Base-by-base conservation (phyloP, 108 stramenopile species). In the Discostella stelligeroides region DNA sequence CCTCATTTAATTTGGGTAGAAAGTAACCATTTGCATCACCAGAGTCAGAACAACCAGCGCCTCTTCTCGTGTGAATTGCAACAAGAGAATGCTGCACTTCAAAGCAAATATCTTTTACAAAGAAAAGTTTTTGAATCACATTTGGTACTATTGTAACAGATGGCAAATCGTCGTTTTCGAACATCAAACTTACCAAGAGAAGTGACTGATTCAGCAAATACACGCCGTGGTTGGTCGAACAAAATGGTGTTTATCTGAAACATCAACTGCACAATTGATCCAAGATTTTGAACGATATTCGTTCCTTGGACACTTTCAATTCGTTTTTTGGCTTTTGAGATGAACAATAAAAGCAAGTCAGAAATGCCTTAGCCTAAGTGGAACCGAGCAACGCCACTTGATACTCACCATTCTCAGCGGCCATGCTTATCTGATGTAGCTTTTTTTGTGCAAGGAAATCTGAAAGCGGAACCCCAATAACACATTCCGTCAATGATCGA, bases 61-160 rank as follows among this genome's bases (percentile, higher is more conserved):
- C 86, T 15, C 82, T 83, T 42, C 86, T 74, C 30, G 81, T 83
- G 41, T 87, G 86, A 43, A 84, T 71, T 6, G 82, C 82, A 15
- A 82, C 29, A 24, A 62, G 39, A 11, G 72, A 60, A 71, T 68
- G 73, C 57, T 28, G 48, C 34, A 60, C 64, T 27, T 60, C 73
- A 60, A 73, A 73, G 14, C 42, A n/a, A 20, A 73, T 27, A 54
- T 73, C 73, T 73, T 14, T 17, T 18, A 29, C n/a, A 56, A 39
- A 62, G 39, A 42, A 20, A 34, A 15, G 30, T 1, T 49, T 9
- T 53, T 37, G 20, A 42, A 23, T 38, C 38, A 43, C n/a, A n/a
- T 50, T 12, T 18, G 13, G 39, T 28, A 30, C 23, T 7, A 29
- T 12, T 2, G 14, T 41, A 20, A 28, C 41, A 17, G 12, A 63